A percentile compares a stretch with the other conserved stretches of the same genome.
Conservation (phyloP, 2,329 filamentous ascomycete species). For the Cercospora sp. region DNA sequence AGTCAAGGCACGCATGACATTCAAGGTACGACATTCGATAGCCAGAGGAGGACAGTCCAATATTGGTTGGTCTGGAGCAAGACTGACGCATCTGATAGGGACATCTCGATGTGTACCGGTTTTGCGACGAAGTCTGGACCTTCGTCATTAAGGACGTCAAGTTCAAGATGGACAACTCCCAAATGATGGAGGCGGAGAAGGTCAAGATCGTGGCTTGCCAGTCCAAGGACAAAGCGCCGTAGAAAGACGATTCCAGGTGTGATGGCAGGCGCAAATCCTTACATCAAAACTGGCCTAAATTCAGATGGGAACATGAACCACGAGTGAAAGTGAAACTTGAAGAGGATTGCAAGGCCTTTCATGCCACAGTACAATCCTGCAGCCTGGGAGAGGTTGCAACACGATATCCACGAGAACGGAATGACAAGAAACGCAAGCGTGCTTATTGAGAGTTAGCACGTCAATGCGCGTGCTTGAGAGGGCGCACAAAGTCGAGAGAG, state of each 20-base stretch:
- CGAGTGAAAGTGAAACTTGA: not conserved
- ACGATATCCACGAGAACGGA: not conserved
- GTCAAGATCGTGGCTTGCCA: conserved; percentile 99
- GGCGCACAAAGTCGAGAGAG: not conserved
- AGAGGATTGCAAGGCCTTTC: not conserved
- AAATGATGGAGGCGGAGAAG: conserved; percentile 78
- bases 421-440: not conserved
- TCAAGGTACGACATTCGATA: conserved; percentile 60
- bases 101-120: conserved; percentile 95
- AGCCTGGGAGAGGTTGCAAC: not conserved
- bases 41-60: conserved; percentile 49
- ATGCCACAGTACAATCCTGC: not conserved
- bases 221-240: conserved; percentile 69
- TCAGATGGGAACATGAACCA: not conserved
- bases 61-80: conserved; percentile 42
- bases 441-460: not conserved
- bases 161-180: conserved; percentile 84
- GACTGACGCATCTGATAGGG: conserved; percentile 52
- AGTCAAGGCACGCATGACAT: conserved; percentile 85
- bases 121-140: conserved; percentile 99
- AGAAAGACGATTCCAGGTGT: conserved; percentile 1
- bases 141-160: conserved; percentile 98
- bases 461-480: not conserved
- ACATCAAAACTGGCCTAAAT: not conserved
- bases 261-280: not conserved